Evolutionary conservation across 495 filamentous ascomycete species (phyloP), one percentile per base, ranked within the genome.

Genomic region (Tuber microsphaerosporum): DNA sequence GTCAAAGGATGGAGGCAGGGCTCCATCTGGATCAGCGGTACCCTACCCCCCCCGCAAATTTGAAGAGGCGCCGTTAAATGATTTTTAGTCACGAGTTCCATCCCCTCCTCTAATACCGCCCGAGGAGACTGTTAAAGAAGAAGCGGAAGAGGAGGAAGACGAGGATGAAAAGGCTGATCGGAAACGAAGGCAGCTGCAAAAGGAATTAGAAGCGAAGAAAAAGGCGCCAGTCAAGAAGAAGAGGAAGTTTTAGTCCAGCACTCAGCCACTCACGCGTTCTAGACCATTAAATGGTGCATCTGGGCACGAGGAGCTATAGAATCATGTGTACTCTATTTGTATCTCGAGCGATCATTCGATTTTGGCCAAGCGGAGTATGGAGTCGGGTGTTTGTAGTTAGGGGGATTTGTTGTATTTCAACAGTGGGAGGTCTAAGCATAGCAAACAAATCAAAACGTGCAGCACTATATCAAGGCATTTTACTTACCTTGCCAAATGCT

Each of bases 211-310:
- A 73, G 86, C 84, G 70, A 89, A 88, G 82, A 86, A 85, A 72
- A 88, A 88, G 75, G 85, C 84, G 20, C 86, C 85, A n/a, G 80
- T 78, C 31, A 89, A 88, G 84, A 89, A 89, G 83, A 90, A 88
- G 79, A 82, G 88, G 70, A 89, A 85, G 74, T 89, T 89, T 77
- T 89, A 65, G 56, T 65, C 26, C 26, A 17, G 56, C 56, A 17
- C 31, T 26, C 26, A 8, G 6, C 26, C 12, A 34, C 56, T 65
- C 56, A 34, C 56, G 34, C 34, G 16, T 34, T n/a, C 26, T 65
- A 17, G 56, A 65, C 56, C 26, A 10, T 61, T 19, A 6, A 34
- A 34, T 0, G 56, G 26, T 31, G 56, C n/a, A 65, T 34, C 56
- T 65, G 26, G 56, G 31, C 26, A 65, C n/a, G 3, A 26, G 14